phyloP scores from a whole-genome alignment of 2,329 filamentous ascomycete genomes.

The Paramyrothecium roridum region DNA sequence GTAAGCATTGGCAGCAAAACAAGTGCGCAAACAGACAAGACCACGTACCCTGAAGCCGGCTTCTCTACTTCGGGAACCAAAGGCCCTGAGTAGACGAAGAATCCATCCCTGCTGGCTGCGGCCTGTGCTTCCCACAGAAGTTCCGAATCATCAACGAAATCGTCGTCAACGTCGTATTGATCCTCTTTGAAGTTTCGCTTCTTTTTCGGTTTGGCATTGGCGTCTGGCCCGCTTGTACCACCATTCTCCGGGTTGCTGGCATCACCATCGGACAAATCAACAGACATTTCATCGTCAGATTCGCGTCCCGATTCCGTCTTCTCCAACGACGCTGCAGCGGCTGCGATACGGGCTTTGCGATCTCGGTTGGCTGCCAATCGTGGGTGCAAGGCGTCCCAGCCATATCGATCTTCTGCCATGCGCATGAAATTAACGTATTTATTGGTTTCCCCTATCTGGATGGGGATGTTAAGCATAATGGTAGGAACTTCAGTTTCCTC shows the following conservation, averaged over 20 bases:
- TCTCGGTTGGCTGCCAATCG: slow-evolving; percentile 85
- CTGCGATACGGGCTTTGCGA: slow-evolving; percentile 81
- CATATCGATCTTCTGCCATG: slow-evolving; percentile 89
- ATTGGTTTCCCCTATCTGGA: slow-evolving; percentile 73
- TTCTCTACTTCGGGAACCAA: slow-evolving; percentile 86
- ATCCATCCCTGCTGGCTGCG: slow-evolving; percentile 90
- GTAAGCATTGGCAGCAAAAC: slow-evolving; percentile 27
- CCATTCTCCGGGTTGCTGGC: slow-evolving; percentile 89
- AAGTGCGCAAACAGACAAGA: neutral
- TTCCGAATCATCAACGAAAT: slow-evolving; percentile 91
- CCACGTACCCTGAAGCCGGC: slow-evolving; percentile 49
- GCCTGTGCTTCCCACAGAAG: slow-evolving; percentile 94
- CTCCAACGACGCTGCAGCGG: slow-evolving; percentile 82
- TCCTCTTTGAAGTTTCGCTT: slow-evolving; percentile 79
- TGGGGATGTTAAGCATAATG: slow-evolving; percentile 79
- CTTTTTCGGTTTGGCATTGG: slow-evolving; percentile 66
- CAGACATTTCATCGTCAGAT: slow-evolving; percentile 79
- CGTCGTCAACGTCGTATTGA: slow-evolving; percentile 79
- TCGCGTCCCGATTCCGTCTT: slow-evolving; percentile 66
- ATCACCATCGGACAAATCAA: slow-evolving; percentile 70
- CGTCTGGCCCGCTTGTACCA: slow-evolving; percentile 56
- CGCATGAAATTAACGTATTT: slow-evolving; percentile 95
- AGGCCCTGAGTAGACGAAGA: slow-evolving; percentile 96
- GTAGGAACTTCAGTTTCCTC: slow-evolving; percentile 64
- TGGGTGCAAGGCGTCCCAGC: slow-evolving; percentile 90